Evolutionary conservation across 495 filamentous ascomycete genomes (phyloP).

Genomic region (Corynascus novoguineensis): DNA sequence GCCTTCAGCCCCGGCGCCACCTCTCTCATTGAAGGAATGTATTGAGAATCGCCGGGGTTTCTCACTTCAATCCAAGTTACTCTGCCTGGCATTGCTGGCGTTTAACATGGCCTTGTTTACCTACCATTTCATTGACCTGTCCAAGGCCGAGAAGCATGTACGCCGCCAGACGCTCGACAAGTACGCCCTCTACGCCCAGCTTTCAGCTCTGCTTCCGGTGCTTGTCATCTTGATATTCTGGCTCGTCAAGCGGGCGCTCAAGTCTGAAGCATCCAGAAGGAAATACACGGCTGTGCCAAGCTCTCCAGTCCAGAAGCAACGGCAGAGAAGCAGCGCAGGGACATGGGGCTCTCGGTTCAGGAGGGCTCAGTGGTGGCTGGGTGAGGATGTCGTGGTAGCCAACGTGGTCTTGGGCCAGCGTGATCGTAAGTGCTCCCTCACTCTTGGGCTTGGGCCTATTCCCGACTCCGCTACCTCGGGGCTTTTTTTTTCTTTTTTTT

Average conservation of each 20-base stretch:
- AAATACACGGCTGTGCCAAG: slow-evolving; percentile 36
- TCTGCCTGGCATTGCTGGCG: not conserved
- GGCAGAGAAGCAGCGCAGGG: slow-evolving; percentile 22
- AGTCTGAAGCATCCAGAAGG: slow-evolving; percentile 15
- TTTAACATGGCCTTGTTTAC: slow-evolving; percentile 54
- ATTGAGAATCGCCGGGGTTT: too few species aligned
- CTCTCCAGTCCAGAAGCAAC: slow-evolving; percentile 41
- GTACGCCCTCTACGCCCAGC: slow-evolving; percentile 57
- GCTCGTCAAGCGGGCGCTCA: slow-evolving; percentile 24
- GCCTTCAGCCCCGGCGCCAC: not conserved
- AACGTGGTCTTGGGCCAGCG: slow-evolving; percentile 50
- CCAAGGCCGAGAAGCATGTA: slow-evolving; percentile 46
- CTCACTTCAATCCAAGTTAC: too few species aligned
- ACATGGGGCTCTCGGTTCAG: slow-evolving; percentile 24
- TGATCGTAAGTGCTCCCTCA: slow-evolving; percentile 31
- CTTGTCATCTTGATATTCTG: slow-evolving; percentile 39
- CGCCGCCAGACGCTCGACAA: slow-evolving; percentile 55
- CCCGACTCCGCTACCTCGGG: not conserved
- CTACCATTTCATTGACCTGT: slow-evolving; percentile 55
- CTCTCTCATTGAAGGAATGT: too few species aligned
- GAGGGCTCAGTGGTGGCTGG: slow-evolving; percentile 51
- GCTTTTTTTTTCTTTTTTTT: not conserved
- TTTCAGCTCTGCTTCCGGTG: slow-evolving; percentile 52
- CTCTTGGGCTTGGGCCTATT: too few species aligned
- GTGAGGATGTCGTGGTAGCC: slow-evolving; percentile 45